Conservation (phyloP, 192 early-diverging fungal species). For the Kickxella alabastrina region DNA sequence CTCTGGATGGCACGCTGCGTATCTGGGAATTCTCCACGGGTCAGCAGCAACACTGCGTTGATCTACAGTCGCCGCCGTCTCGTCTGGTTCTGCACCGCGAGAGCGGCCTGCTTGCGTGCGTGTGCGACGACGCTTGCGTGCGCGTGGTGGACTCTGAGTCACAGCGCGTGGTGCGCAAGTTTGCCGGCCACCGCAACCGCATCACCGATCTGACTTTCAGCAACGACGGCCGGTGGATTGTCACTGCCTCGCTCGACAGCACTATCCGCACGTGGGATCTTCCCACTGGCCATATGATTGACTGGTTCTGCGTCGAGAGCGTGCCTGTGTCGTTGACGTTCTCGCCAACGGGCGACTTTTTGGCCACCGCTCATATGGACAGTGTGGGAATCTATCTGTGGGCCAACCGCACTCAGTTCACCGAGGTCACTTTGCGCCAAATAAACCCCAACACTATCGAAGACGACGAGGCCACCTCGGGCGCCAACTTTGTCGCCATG, state of each 20-base stretch:
- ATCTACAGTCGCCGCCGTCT: constrained; percentile 63
- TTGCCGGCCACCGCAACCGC: constrained; percentile 80
- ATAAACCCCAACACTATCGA: constrained; percentile 37
- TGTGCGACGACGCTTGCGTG: constrained; percentile 83
- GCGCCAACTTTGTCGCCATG: constrained; percentile 50
- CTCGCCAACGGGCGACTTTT: constrained; percentile 86
- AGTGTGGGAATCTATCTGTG: constrained; percentile 91
- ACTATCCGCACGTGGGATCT: constrained; percentile 96
- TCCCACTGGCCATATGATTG: constrained; percentile 85
- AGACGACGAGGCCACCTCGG: constrained; percentile 17
- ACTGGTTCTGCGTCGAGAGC: constrained; percentile 71
- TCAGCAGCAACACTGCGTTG: constrained; percentile 58
- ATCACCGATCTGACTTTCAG: constrained; percentile 90
- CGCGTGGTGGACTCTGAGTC: constrained; percentile 87
- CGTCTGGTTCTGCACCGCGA: constrained; percentile 63
- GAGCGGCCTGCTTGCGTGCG: constrained; percentile 73
- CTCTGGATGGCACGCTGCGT: constrained; percentile 71
- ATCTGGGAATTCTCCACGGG: constrained; percentile 83
- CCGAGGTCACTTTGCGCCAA: constrained; percentile 63
- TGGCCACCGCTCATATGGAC: constrained; percentile 90
- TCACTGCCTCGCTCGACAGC: constrained; percentile 76
- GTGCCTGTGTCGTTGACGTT: constrained; percentile 82
- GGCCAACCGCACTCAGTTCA: constrained; percentile 82
- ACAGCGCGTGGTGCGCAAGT: constrained; percentile 76
- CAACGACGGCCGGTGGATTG: constrained; percentile 88